These are phyloP conservation scores for Coemansia sp. DNA, from an alignment of 192 early-diverging fungal species.

Conservation along the genomic window DNA sequence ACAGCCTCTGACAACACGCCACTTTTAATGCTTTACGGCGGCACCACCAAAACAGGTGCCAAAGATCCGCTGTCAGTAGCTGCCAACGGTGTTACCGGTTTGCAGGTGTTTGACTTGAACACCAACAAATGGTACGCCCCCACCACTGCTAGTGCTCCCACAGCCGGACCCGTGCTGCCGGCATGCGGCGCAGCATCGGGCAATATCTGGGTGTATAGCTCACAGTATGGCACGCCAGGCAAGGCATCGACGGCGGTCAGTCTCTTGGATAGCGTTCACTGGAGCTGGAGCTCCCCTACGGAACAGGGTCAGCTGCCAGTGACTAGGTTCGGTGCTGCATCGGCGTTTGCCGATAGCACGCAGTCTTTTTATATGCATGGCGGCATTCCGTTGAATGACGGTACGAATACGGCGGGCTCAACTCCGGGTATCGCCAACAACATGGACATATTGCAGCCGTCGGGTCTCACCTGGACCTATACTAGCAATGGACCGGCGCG, in stretches of 20 bases:
- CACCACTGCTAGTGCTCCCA: slow-evolving; percentile 38
- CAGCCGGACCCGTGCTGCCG: slow-evolving; percentile 36
- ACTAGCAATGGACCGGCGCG: slow-evolving; percentile 58
- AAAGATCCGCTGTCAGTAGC: slow-evolving; percentile 32
- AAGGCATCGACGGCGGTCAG: slow-evolving; percentile 31
- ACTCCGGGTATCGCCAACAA: slow-evolving; percentile 44
- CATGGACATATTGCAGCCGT: slow-evolving; percentile 50
- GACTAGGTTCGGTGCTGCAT: slow-evolving; percentile 42
- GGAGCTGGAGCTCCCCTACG: slow-evolving; percentile 54
- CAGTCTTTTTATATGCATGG: slow-evolving; percentile 51
- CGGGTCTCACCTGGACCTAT: slow-evolving; percentile 59
- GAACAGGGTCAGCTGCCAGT: slow-evolving; percentile 41
- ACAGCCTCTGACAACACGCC: slow-evolving; percentile 37
- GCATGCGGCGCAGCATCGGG: slow-evolving; percentile 43
- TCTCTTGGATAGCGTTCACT: slow-evolving; percentile 49
- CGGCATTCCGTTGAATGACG: slow-evolving; percentile 36
- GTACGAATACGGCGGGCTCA: slow-evolving; percentile 26
- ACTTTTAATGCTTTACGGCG: slow-evolving; percentile 52
- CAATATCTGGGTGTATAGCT: slow-evolving; percentile 39
- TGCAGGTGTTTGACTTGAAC: slow-evolving; percentile 47
- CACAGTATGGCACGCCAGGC: slow-evolving; percentile 23
- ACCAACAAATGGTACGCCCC: slow-evolving; percentile 50
- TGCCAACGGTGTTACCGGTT: slow-evolving; percentile 17
- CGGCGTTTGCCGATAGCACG: slow-evolving; percentile 27
- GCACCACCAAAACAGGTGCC: slow-evolving; percentile 27